These are phyloP conservation scores for Populus deltoides DNA, from an alignment of 345 rosid species.

Conservation along the genomic window DNA sequence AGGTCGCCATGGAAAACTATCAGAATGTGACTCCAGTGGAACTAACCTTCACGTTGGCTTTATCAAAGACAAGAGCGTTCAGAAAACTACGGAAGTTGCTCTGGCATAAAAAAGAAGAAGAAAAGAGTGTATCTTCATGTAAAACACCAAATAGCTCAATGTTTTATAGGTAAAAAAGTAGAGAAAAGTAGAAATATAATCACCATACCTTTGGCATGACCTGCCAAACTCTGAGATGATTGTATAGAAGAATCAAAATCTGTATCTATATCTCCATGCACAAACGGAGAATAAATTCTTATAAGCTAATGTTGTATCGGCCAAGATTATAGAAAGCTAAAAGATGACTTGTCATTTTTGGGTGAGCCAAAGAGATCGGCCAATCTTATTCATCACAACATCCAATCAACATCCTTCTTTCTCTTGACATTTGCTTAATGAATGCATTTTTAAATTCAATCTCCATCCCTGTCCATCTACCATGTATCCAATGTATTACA, in stretches of 20 bases:
- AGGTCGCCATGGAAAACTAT: conserved; percentile 46
- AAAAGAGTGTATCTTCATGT: neutral
- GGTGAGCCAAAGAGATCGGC: neutral
- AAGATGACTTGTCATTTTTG: neutral
- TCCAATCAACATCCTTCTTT: neutral
- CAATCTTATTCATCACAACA: neutral
- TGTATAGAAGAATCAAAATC: conserved; percentile 1
- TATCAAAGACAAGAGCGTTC: conserved; percentile 36
- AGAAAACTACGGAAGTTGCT: conserved; percentile 44
- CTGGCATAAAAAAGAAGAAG: conserved; percentile 43
- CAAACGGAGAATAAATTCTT: conserved; percentile 11
- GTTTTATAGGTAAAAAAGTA: conserved; percentile 2
- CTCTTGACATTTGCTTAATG: neutral
- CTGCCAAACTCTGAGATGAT: conserved; percentile 19
- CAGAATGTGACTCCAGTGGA: conserved; percentile 52
- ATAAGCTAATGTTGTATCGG: neutral
- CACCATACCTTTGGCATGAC: conserved; percentile 22
- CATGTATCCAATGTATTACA: neutral
- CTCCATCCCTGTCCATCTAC: neutral
- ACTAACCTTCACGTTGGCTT: conserved; percentile 65
- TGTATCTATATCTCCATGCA: conserved; percentile 18
- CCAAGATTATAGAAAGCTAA: conserved; percentile 2
- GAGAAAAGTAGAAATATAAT: conserved; percentile 6
- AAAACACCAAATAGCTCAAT: conserved; percentile 2
- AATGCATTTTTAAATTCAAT: neutral